Evolutionary conservation across 2,329 filamentous ascomycete genomes (phyloP).

Genomic region (Allantophomopsis lycopodina): DNA sequence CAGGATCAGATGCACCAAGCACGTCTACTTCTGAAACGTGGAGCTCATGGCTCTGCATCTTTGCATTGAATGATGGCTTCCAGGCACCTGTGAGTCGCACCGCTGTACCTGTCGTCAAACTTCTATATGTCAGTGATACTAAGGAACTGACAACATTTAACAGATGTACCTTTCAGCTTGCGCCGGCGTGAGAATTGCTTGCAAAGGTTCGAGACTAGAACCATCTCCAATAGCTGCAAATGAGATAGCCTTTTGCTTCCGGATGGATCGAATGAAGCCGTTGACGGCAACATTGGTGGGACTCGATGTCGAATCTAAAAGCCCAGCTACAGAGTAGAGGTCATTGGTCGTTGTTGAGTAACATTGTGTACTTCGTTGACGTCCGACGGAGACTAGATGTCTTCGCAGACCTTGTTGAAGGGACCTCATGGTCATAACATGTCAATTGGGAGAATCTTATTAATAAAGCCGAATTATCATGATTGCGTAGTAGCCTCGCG

Average conservation of each 20-base stretch:
- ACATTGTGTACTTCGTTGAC: conserved; percentile 2
- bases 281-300: conserved; percentile 44
- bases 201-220: conserved; percentile 63
- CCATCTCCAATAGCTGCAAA: conserved; percentile 86
- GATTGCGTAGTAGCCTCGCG: no score
- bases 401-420: conserved; percentile 1
- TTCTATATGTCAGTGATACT: conserved; percentile 20
- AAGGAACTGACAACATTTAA: no score
- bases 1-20: conserved; percentile 65
- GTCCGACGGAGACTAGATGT: no score
- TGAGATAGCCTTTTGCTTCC: conserved; percentile 70
- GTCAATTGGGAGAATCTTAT: no score
- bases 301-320: conserved; percentile 37
- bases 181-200: conserved; percentile 26
- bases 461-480: no score
- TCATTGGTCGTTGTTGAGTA: conserved; percentile 15
- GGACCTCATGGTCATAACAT: no score
- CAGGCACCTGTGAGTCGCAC: conserved; percentile 68
- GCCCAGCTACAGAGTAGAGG: conserved; percentile 34
- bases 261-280: conserved; percentile 72
- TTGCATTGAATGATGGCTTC: conserved; percentile 52
- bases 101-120: conserved; percentile 69
- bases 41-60: conserved; percentile 66
- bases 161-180: conserved; percentile 12
- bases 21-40: conserved; percentile 56